These are phyloP conservation scores for Podospora conica DNA, from an alignment of 495 filamentous ascomycete species.

Conservation along the genomic window DNA sequence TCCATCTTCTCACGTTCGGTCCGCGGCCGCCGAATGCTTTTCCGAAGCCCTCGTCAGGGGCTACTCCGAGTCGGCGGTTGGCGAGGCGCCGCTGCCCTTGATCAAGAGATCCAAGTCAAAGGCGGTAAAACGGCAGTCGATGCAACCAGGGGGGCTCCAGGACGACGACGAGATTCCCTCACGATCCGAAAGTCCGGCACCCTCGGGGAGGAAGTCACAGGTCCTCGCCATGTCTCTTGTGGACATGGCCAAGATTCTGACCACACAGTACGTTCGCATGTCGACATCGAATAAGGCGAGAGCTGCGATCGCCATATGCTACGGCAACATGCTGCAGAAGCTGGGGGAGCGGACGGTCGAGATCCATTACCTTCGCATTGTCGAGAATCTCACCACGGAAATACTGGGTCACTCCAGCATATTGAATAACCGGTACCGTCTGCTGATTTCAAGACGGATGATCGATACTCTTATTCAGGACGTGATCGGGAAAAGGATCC, in stretches of 20 bases:
- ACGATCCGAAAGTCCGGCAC: conserved; percentile 67
- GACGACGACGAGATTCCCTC: conserved; percentile 71
- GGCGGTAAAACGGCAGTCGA: conserved; percentile 61
- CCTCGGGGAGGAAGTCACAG: conserved; percentile 54
- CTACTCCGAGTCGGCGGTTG: conserved; percentile 58
- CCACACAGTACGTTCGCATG: conserved; percentile 70
- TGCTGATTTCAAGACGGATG: conserved; percentile 79
- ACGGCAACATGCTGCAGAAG: conserved; percentile 67
- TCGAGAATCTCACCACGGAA: conserved; percentile 73
- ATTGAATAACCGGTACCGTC: conserved; percentile 77
- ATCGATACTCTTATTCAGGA: conserved; percentile 78
- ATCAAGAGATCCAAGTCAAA: conserved; percentile 68
- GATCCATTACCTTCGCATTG: conserved; percentile 69
- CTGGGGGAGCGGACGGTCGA: conserved; percentile 73
- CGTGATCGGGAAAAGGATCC: conserved; percentile 70
- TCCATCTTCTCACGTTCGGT: conserved; percentile 61
- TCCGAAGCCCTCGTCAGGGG: conserved; percentile 71
- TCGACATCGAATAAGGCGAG: conserved; percentile 75
- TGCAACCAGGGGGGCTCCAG: conserved; percentile 41
- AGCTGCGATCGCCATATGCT: conserved; percentile 81
- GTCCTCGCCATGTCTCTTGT: conserved; percentile 66
- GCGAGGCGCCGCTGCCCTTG: conserved; percentile 50
- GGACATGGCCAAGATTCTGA: conserved; percentile 76
- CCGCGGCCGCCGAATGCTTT: conserved; percentile 82
- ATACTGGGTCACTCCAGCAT: conserved; percentile 71